Conservation (phyloP, 352 stramenopile species). For the Phytophthora pluvialis region DNA sequence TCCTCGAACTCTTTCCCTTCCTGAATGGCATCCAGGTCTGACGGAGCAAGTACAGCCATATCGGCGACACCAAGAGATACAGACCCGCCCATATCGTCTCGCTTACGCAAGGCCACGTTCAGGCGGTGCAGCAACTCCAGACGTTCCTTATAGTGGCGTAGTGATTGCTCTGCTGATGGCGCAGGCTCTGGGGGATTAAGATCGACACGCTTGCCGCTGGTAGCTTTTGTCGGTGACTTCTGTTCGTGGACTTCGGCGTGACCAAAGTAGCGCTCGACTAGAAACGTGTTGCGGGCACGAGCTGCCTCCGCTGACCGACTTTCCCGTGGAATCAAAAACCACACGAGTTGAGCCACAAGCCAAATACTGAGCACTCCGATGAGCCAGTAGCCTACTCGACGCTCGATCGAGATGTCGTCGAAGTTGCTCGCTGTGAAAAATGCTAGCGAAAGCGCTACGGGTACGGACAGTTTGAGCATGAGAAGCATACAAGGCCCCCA, state of each 20-base stretch:
- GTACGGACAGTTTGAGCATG: constrained; percentile 41
- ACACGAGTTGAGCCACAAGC: constrained; percentile 42
- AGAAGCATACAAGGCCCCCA: constrained; percentile 46
- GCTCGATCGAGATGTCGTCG: constrained; percentile 24
- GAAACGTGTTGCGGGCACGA: constrained; percentile 44
- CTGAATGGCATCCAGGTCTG: neutral
- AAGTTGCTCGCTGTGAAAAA: constrained; percentile 48
- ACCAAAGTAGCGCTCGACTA: constrained; percentile 59
- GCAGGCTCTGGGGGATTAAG: constrained; percentile 15
- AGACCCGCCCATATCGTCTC: constrained; percentile 10
- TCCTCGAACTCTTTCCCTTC: neutral
- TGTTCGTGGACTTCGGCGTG: constrained; percentile 14
- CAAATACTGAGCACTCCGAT: constrained; percentile 37
- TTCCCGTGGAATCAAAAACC: constrained; percentile 42
- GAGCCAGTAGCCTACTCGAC: constrained; percentile 48
- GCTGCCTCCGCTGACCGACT: constrained; percentile 31
- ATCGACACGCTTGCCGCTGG: constrained; percentile 1
- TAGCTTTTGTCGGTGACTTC: constrained; percentile 1
- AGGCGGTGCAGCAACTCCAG: constrained; percentile 42
- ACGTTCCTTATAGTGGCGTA: constrained; percentile 44
- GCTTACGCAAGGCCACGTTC: constrained; percentile 43
- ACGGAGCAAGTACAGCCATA: neutral
- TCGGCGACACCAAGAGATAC: neutral
- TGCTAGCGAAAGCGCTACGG: constrained; percentile 33
- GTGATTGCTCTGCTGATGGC: constrained; percentile 13